Conservation (phyloP, 768 basidiomycete genomes). For the Ramaria sp. region DNA sequence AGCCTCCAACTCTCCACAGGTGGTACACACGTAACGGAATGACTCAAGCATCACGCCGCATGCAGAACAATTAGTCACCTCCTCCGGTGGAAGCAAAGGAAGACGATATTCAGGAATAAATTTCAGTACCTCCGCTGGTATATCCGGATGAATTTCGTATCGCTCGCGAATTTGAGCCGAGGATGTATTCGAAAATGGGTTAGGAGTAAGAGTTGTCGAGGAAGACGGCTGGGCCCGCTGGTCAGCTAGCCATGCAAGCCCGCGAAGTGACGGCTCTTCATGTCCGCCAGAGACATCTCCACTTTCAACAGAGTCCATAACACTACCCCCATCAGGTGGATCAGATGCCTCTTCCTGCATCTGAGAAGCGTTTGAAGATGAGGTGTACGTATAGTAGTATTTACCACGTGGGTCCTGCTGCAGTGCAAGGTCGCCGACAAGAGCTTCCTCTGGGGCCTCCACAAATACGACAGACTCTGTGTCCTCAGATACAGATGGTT, state of each 20-base stretch:
- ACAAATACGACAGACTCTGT: slow-evolving; percentile 7
- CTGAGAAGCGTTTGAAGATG: slow-evolving; percentile 37
- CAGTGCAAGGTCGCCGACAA: slow-evolving; percentile 54
- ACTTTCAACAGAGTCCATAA: background rate
- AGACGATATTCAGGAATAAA: slow-evolving; percentile 24
- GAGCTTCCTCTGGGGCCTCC: slow-evolving; percentile 11
- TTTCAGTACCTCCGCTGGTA: slow-evolving; percentile 43
- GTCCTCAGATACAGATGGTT: slow-evolving; percentile 44
- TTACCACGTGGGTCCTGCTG: slow-evolving; percentile 58
- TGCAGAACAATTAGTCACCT: slow-evolving; percentile 72
- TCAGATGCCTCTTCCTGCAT: slow-evolving; percentile 20
- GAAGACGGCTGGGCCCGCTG: background rate
- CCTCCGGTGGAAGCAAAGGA: slow-evolving; percentile 41
- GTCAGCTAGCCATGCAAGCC: slow-evolving; percentile 6
- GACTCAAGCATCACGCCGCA: slow-evolving; percentile 67
- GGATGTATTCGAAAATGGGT: slow-evolving; percentile 14
- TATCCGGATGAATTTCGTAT: slow-evolving; percentile 24
- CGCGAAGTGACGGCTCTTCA: slow-evolving; percentile 41
- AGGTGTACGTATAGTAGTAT: slow-evolving; percentile 67
- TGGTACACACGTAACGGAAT: slow-evolving; percentile 85
- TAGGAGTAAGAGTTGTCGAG: background rate
- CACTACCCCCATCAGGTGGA: background rate
- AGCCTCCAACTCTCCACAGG: slow-evolving; percentile 72
- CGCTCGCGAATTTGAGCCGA: slow-evolving; percentile 10
- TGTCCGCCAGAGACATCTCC: slow-evolving; percentile 18